Evolutionary conservation across 2,329 filamentous ascomycete genomes (phyloP), one percentile per base, ranked within the genome.

Genomic region (Ambrosiella xylebori): DNA sequence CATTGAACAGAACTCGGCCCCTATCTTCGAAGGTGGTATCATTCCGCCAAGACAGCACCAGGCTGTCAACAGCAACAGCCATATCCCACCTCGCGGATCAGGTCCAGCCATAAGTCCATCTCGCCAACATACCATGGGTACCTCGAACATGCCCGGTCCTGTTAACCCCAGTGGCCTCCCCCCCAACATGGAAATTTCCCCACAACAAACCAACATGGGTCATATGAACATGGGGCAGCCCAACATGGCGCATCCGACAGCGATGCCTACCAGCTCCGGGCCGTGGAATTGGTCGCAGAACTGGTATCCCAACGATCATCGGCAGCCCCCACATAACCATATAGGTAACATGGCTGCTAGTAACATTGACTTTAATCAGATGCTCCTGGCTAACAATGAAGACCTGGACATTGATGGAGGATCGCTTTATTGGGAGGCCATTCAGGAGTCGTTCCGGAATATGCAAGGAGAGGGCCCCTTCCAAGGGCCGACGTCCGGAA

Each of bases 371-470:
- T 8, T 47, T 13, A 17, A 47, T 17, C 19, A 13, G 11, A 47
- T 47, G n/a, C 44, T 47, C 44, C 44, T 47, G 11, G 44, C 44
- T 17, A 15, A 17, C 44, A 12, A 15, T 15, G 57, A 61, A 36
- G 54, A 57, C 8, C 57, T 61, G 60, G 58, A 61, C n/a, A 40
- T 59, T 17, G 56, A 57, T 38, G 60, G 53, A 8, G 58, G 58
- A 2, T 9, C 51, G 17, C 57, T 58, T 41, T 50, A 58, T 38
- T 60, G 58, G 56, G 45, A 47, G 3, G 39, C 51, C 3, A 60
- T 58, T 54, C 55, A 59, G 11, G 55, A 60, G 37, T 51, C 58
- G 7, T 44, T 60, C 19, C 44, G 60, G n/a, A 53, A 36, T 7
- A 44, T 60, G 6, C 49, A 52, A 37, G 47, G 41, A 38, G 17